Percentiles rank a stretch among this genome's conserved stretches.
Conservation (phyloP, 768 basidiomycete genomes). For the Russula olivacea region DNA sequence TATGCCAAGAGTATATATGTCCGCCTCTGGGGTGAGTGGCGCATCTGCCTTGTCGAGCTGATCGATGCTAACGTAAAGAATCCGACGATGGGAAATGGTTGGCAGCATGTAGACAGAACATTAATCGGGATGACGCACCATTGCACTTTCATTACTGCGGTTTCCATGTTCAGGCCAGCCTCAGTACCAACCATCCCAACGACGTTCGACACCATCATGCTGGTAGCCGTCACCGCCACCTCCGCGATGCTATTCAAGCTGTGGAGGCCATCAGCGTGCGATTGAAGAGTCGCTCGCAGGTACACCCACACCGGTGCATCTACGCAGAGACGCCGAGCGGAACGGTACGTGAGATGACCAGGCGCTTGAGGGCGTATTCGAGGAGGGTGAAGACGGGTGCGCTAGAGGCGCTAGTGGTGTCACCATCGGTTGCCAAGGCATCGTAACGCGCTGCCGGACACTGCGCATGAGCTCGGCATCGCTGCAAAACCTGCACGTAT, state of each 20-base stretch:
- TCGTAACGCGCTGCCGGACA: conserved; percentile 23
- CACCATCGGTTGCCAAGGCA: conserved; percentile 37
- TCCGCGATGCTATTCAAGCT: conserved; percentile 70
- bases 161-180: conserved; percentile 63
- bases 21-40: too few relatives aligned
- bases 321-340: conserved; percentile 74
- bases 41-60: too few relatives aligned
- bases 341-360: conserved; percentile 84
- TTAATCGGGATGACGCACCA: conserved; percentile 49
- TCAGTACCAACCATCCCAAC: conserved; percentile 78
- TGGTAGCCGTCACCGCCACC: conserved; percentile 78
- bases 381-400: too few relatives aligned
- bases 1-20: too few relatives aligned
- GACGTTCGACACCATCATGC: too few relatives aligned
- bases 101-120: too few relatives aligned
- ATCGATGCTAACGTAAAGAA: too few relatives aligned
- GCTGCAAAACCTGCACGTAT: conserved; percentile 16
- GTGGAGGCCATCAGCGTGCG: conserved; percentile 45
- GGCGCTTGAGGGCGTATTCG: too few relatives aligned
- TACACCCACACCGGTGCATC: conserved; percentile 77
- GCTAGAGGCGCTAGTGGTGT: conserved; percentile 52
- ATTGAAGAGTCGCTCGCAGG: conserved; percentile 35
- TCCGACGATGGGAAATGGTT: too few relatives aligned
- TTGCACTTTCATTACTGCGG: conserved; percentile 82
- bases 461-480: conserved; percentile 23